Conservation (phyloP, 2,329 filamentous ascomycete genomes). For the Capronia coronata region DNA sequence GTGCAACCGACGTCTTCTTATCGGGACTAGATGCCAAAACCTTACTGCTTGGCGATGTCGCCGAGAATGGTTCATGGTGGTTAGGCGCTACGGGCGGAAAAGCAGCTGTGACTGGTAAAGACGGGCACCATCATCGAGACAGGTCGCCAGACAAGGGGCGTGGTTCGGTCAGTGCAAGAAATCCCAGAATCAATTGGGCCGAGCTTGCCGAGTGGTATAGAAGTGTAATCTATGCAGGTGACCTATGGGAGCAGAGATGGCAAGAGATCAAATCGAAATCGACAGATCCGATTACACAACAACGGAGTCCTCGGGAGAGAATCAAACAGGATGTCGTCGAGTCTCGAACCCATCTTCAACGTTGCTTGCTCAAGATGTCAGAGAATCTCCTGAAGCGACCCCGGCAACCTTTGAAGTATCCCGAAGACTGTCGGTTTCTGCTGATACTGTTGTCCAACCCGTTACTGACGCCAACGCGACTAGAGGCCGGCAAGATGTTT, state of each 20-base stretch:
- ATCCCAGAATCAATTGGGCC: conserved; percentile 68
- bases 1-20: conserved; percentile 39
- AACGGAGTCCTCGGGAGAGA: conserved; percentile 31
- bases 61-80: conserved; percentile 80
- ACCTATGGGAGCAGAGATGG: conserved; percentile 58
- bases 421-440: conserved; percentile 68
- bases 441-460: conserved; percentile 75
- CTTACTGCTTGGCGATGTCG: conserved; percentile 65
- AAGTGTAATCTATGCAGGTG: conserved; percentile 60
- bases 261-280: conserved; percentile 44
- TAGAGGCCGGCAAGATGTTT: conserved; percentile 17
- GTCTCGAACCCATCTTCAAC: conserved; percentile 63
- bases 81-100: conserved; percentile 49
- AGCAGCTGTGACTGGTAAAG: conserved; percentile 30
- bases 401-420: conserved; percentile 59
- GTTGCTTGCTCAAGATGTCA: conserved; percentile 66
- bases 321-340: conserved; percentile 46
- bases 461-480: conserved; percentile 46
- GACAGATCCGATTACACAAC: conserved; percentile 21
- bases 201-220: conserved; percentile 68
- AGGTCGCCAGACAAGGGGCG: conserved; percentile 31
- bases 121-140: conserved; percentile 32
- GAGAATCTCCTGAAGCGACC: conserved; percentile 77
- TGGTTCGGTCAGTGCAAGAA: conserved; percentile 50
- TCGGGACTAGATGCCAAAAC: conserved; percentile 68